Evolutionary conservation across 2,329 filamentous ascomycete genomes (phyloP), one percentile per base, ranked within the genome.

Genomic region (Huntiella moniliformis): DNA sequence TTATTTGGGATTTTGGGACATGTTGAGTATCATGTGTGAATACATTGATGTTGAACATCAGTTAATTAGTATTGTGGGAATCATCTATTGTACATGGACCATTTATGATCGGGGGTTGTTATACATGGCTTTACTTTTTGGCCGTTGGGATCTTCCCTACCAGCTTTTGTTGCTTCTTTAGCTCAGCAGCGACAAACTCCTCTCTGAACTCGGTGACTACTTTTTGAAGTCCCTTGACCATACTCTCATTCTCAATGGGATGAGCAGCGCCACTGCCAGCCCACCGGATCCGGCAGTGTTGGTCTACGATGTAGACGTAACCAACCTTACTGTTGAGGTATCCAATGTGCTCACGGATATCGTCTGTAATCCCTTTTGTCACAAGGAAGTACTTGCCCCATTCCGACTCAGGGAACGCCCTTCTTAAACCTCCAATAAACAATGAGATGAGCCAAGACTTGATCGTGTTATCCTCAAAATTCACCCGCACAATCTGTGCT

Each of bases 291-390:
- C 77, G 82, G 60, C 86, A 94, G 52, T 87, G 70, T 51, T 77
- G 69, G 59, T 98, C 91, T 49, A 98, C 68, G 41, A 98, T 68
- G 61, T 94, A 98, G 4, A 87, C 80, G 63, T 95, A 96, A 34
- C 87, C 88, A 32, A 95, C 88, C 62, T 87, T 92, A 53, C 76
- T 77, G 62, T 98, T 98, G 57, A 93, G 65, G 58, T 93, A 54
- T 8, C 77, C 77, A 51, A 81, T 74, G 35, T 64, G 66, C 59
- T 79, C 75, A 44, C 70, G 67, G 46, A 79, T 73, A 46, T 75
- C 67, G 45, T 77, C 70, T 0, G 71, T 70, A 44, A 80, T 57
- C 35, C 73, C 74, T 50, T 62, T 67, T 44, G 64, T 64, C 15
- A 81, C 70, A 31, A 79, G 55, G 52, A 81, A 77, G 58, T 81